Evolutionary conservation across 2,329 filamentous ascomycete species (phyloP).

Genomic region (Colletotrichum eleusines): DNA sequence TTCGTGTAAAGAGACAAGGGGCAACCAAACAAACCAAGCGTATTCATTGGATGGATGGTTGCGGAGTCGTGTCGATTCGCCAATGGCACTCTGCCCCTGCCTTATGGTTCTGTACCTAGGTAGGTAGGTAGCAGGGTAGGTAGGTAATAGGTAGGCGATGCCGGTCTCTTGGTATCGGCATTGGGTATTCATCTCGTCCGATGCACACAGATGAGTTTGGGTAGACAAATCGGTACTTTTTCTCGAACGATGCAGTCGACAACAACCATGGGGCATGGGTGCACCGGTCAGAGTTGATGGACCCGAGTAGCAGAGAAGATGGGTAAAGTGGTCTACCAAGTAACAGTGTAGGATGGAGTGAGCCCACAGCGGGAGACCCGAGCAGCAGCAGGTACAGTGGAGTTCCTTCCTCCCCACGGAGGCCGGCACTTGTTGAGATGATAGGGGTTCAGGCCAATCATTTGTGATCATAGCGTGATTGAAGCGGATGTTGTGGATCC

Average conservation of each 20-base stretch:
- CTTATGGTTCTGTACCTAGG: not conserved
- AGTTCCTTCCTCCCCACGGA: not conserved
- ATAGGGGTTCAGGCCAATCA: not conserved
- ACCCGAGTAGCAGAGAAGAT: not conserved
- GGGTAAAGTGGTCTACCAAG: not conserved
- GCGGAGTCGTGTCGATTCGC: constrained; percentile 15
- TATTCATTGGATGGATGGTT: not conserved
- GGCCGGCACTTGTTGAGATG: not conserved
- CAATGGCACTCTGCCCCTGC: not conserved
- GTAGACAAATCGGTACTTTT: not conserved
- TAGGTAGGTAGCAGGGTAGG: too few relatives aligned
- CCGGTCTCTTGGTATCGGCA: not conserved
- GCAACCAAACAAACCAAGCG: not conserved
- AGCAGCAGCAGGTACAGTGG: not conserved
- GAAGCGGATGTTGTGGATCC: not conserved
- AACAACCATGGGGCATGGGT: not conserved
- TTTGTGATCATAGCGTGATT: not conserved
- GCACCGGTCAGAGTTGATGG: constrained; percentile 6
- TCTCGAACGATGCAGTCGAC: not conserved
- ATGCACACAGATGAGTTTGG: not conserved
- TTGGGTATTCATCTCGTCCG: not conserved
- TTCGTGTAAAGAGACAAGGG: too few relatives aligned
- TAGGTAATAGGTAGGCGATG: too few relatives aligned
- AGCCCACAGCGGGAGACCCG: not conserved
- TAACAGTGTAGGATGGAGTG: too few relatives aligned